Conservation (phyloP, 257 asterid genomes). For the Nicotiana sylvestris region DNA sequence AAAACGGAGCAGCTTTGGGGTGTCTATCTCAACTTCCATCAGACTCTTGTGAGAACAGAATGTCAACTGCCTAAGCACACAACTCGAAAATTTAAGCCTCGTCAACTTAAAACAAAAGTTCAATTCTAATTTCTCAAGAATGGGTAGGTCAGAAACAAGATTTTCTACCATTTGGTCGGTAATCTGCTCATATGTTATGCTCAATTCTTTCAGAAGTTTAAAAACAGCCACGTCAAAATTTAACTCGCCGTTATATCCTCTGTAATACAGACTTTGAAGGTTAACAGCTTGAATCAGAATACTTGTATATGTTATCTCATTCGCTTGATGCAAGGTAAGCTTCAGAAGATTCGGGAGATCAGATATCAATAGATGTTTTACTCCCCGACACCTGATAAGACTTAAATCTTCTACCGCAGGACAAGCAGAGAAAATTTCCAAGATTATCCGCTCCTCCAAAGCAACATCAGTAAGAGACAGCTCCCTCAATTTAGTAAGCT, state of each 20-base stretch:
- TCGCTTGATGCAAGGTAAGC: not conserved
- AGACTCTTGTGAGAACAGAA: not conserved
- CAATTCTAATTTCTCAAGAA: constrained; percentile 4
- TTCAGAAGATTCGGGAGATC: not conserved
- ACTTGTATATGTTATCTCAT: not conserved
- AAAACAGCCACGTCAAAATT: not conserved
- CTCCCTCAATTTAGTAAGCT: not conserved
- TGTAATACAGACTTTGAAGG: not conserved
- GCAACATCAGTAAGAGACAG: not conserved
- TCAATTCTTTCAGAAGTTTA: not conserved
- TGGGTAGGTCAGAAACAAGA: not conserved
- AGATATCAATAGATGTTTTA: not conserved
- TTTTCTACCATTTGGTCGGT: not conserved
- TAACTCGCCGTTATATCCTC: not conserved
- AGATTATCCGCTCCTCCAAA: not conserved
- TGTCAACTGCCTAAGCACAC: not conserved
- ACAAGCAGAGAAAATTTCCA: not conserved
- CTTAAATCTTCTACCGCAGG: not conserved
- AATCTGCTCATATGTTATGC: not conserved
- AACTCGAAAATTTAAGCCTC: not conserved
- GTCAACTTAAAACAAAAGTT: not conserved
- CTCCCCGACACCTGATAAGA: not conserved
- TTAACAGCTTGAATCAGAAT: not conserved
- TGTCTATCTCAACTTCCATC: not conserved
- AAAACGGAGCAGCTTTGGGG: not conserved